Conservation (phyloP, 257 asterid species). For the Scutellaria minor region DNA sequence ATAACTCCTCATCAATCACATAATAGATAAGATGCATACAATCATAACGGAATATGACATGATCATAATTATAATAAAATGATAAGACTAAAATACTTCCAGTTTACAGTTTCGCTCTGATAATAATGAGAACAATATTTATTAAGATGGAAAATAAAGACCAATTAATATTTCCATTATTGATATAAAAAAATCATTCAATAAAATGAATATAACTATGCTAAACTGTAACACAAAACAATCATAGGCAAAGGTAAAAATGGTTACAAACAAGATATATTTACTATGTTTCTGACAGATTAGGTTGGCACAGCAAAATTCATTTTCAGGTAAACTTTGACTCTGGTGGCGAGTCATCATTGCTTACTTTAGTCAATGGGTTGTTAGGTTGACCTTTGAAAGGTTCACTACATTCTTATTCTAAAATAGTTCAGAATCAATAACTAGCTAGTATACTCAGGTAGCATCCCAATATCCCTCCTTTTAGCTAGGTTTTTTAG, state of each 20-base stretch:
- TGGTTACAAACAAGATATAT: no score
- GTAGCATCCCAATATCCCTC: neutral
- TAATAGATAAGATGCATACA: neutral
- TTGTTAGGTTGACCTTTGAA: no score
- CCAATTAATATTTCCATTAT: neutral
- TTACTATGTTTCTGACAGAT: no score
- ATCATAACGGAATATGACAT: neutral
- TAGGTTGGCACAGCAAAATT: no score
- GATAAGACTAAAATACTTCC: neutral
- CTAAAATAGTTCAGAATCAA: neutral
- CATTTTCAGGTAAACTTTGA: no score
- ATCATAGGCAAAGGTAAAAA: no score
- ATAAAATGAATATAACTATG: neutral
- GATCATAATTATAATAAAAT: neutral
- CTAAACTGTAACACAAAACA: neutral
- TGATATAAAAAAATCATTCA: neutral
- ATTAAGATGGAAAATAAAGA: neutral
- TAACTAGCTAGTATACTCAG: neutral
- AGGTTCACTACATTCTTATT: neutral
- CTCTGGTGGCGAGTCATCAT: no score
- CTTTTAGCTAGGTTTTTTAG: neutral
- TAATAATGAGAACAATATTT: neutral
- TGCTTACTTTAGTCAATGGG: no score
- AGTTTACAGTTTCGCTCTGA: neutral
- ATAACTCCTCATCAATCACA: neutral